These are phyloP conservation scores for Ophiostoma sp. DNA, from an alignment of 2,329 filamentous ascomycete species.

Conservation along the genomic window DNA sequence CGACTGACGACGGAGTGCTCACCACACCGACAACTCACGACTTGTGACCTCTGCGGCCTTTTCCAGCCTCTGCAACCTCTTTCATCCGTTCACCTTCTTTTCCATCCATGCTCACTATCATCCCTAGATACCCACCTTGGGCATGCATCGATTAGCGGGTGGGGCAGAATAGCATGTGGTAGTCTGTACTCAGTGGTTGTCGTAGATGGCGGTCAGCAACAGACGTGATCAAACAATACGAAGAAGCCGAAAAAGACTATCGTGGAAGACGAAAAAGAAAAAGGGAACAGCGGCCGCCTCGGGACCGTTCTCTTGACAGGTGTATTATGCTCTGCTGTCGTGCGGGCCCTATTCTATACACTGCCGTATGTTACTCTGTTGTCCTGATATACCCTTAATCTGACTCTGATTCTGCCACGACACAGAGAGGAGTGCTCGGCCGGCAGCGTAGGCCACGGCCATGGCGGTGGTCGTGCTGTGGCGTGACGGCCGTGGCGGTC, in stretches of 20 bases:
- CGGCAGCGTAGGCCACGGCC: no score
- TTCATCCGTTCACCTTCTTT: constrained; percentile 6
- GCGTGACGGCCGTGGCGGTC: no score
- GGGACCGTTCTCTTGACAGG: background rate
- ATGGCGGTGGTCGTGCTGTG: no score
- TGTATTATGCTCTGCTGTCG: no score
- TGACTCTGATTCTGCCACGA: no score
- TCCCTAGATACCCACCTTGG: constrained; percentile 7
- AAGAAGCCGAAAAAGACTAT: no score
- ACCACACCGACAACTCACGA: background rate
- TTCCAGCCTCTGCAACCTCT: background rate
- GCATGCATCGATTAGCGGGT: constrained; percentile 9
- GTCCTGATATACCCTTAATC: no score
- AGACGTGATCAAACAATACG: background rate
- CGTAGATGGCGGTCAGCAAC: constrained; percentile 9
- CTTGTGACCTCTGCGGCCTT: no score
- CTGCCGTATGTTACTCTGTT: no score
- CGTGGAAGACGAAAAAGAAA: background rate
- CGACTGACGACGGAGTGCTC: background rate
- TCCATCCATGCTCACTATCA: background rate
- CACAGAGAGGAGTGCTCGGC: no score
- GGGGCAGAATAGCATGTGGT: background rate
- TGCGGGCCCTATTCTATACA: no score
- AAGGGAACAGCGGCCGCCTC: background rate
- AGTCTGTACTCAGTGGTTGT: background rate